Evolutionary conservation across 257 asterid genomes (phyloP).

Genomic region (Solanum appendiculatum): DNA sequence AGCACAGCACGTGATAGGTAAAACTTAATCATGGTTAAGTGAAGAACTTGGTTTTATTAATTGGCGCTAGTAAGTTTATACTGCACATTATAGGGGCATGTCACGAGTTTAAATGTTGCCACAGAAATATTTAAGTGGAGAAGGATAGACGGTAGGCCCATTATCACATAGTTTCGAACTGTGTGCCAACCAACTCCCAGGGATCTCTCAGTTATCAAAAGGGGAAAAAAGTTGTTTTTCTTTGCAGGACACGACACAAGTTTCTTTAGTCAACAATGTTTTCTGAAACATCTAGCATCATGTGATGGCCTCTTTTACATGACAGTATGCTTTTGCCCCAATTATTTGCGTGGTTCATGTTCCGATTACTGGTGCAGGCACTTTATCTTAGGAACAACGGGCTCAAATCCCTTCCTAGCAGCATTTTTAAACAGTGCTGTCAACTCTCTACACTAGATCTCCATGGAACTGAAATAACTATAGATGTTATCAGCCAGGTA

Average conservation of each 20-base stretch:
- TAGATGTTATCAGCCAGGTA: constrained; percentile 73
- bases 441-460: constrained; percentile 81
- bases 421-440: constrained; percentile 45
- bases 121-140: neutral
- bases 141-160: neutral
- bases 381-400: constrained; percentile 66
- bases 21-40: neutral
- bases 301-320: neutral
- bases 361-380: constrained; percentile 36
- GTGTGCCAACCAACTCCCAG: neutral
- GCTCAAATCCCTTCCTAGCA: constrained; percentile 55
- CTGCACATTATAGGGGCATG: neutral
- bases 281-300: neutral
- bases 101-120: neutral
- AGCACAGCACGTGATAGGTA: neutral
- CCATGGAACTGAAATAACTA: constrained; percentile 80
- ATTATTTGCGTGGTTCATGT: neutral
- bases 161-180: neutral
- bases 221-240: neutral
- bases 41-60: neutral
- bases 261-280: neutral
- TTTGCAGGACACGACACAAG: neutral
- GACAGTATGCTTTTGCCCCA: neutral
- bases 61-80: neutral
- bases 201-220: neutral